These are phyloP conservation scores for Aspergillus sp. DNA, from an alignment of 2,329 filamentous ascomycete genomes.

Conservation along the genomic window DNA sequence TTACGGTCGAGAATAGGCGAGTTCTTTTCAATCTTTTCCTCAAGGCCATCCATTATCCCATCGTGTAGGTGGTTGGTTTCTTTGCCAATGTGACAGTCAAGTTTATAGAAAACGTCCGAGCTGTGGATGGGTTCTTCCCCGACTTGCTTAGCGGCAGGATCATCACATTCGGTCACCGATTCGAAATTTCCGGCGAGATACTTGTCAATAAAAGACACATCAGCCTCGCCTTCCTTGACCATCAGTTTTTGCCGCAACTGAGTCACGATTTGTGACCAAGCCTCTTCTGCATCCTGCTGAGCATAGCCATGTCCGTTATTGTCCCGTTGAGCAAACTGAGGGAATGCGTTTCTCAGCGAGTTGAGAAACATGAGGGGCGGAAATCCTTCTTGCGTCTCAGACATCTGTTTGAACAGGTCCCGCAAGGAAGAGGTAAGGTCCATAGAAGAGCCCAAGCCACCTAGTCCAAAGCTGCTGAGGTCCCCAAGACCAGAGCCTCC, in stretches of 20 bases:
- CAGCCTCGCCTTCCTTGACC: conserved; percentile 46
- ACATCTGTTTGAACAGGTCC: conserved; percentile 82
- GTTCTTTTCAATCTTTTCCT: conserved; percentile 84
- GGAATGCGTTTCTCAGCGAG: conserved; percentile 68
- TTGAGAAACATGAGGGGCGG: conserved; percentile 74
- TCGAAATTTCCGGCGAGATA: conserved; percentile 81
- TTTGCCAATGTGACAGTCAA: conserved; percentile 89
- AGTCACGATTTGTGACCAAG: conserved; percentile 89
- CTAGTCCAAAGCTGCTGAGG: conserved; percentile 48
- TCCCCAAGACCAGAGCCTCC: conserved; percentile 32
- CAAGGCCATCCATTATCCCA: conserved; percentile 71
- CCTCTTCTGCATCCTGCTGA: conserved; percentile 98
- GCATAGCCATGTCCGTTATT: conserved; percentile 77
- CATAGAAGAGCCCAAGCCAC: conserved; percentile 50
- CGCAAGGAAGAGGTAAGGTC: conserved; percentile 72
- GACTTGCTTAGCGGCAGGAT: conserved; percentile 63
- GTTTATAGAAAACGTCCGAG: conserved; percentile 75
- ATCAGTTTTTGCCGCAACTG: conserved; percentile 72
- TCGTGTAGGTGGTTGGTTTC: conserved; percentile 85
- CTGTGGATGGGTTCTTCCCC: conserved; percentile 62
- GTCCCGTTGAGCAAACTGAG: conserved; percentile 85
- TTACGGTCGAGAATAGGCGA: conserved; percentile 70
- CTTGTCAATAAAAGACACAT: conserved; percentile 73
- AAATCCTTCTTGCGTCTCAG: conserved; percentile 78
- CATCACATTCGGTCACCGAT: conserved; percentile 73